A percentile compares a stretch with the other conserved stretches of the same genome.
These are phyloP conservation scores for Leucogyrophana mollusca DNA, from an alignment of 768 basidiomycete genomes.

Conservation along the genomic window DNA sequence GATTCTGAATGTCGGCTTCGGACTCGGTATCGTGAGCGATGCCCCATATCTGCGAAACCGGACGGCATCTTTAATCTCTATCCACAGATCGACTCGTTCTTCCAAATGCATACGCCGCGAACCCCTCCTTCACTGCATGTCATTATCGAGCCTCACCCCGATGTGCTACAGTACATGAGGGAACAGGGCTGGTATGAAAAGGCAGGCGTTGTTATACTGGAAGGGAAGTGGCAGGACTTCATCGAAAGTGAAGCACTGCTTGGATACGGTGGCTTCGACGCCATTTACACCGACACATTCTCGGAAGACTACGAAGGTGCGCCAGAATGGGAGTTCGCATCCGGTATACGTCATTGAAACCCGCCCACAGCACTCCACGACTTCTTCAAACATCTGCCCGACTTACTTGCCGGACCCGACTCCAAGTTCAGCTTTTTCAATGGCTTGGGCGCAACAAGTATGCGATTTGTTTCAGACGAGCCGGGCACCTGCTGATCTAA, in stretches of 20 bases:
- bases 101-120: slow-evolving; percentile 61
- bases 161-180: slow-evolving; percentile 83
- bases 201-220: slow-evolving; percentile 73
- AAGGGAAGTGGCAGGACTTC: slow-evolving; percentile 94
- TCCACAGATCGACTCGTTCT: slow-evolving; percentile 75
- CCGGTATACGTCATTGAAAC: neutral
- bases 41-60: slow-evolving; percentile 1
- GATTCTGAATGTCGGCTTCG: slow-evolving; percentile 91
- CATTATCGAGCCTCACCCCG: slow-evolving; percentile 93
- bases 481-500: neutral
- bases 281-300: slow-evolving; percentile 92
- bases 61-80: slow-evolving; percentile 7
- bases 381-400: slow-evolving; percentile 81
- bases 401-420: slow-evolving; percentile 69
- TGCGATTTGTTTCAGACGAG: slow-evolving; percentile 25
- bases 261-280: slow-evolving; percentile 75
- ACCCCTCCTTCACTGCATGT: slow-evolving; percentile 69
- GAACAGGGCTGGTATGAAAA: slow-evolving; percentile 75
- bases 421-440: slow-evolving; percentile 96
- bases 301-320: slow-evolving; percentile 77
- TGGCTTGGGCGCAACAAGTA: slow-evolving; percentile 92
- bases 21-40: slow-evolving; percentile 77
- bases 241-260: slow-evolving; percentile 59
- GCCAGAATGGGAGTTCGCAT: slow-evolving; percentile 3
- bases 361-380: slow-evolving; percentile 53